Conservation (phyloP, 2,329 filamentous ascomycete genomes). For the Arthroderma sp. region DNA sequence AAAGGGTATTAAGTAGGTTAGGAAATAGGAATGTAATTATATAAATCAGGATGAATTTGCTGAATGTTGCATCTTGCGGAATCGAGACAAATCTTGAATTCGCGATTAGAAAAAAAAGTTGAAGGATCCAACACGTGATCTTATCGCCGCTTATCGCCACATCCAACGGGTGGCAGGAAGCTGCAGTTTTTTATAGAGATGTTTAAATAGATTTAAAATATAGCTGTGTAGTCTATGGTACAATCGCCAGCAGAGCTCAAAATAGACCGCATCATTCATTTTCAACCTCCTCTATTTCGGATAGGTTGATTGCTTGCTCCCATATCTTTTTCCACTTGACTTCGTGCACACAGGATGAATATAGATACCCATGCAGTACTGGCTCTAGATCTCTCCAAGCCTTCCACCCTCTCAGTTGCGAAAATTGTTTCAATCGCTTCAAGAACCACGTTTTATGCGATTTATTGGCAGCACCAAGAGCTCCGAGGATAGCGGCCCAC, state of each 20-base stretch:
- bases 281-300: slow-evolving; percentile 4
- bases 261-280: neutral
- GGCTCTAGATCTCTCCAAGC: slow-evolving; percentile 18
- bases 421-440: slow-evolving; percentile 15
- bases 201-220: neutral
- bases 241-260: neutral
- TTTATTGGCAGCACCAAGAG: slow-evolving; percentile 19
- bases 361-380: slow-evolving; percentile 19
- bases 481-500: slow-evolving; percentile 23
- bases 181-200: neutral
- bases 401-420: slow-evolving; percentile 18
- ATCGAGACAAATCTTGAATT: neutral
- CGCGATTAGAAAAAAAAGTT: slow-evolving; percentile 1
- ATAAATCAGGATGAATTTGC: neutral
- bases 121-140: neutral
- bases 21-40: slow-evolving; percentile 5
- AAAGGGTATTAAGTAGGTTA: neutral
- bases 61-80: too few relatives aligned
- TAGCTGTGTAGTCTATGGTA: neutral
- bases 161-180: too few relatives aligned
- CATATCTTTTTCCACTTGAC: slow-evolving; percentile 19
- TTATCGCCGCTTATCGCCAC: too few relatives aligned
- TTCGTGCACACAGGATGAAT: slow-evolving; percentile 14
- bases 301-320: slow-evolving; percentile 16
- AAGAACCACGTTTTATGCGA: slow-evolving; percentile 21